A percentile compares a stretch with the other conserved stretches of the same genome.
phyloP scores from a whole-genome alignment of 1,139 yeast species.

The Scheffersomyces segobiensis region DNA sequence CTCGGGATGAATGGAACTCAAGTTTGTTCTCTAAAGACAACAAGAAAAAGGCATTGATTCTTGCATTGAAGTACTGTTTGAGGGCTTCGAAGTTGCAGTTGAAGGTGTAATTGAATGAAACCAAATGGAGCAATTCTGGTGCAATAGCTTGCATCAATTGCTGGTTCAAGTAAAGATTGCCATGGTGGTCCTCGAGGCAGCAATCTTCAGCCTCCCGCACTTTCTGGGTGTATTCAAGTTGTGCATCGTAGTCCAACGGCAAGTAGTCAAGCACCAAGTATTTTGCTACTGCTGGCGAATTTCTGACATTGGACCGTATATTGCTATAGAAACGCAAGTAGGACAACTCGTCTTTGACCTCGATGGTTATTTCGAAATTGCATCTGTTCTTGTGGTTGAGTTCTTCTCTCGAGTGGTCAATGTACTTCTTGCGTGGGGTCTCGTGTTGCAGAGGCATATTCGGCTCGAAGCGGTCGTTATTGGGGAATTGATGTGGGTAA shows the following conservation, averaged over 20 bases:
- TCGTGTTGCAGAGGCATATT: neutral
- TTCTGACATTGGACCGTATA: neutral
- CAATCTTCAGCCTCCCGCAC: neutral
- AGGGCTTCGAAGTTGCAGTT: slow-evolving; percentile 1
- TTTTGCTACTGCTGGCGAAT: neutral
- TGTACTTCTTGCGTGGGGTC: neutral
- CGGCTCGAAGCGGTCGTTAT: neutral
- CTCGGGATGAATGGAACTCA: neutral
- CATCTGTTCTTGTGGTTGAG: neutral
- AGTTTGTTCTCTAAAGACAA: neutral
- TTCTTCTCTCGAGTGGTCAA: neutral
- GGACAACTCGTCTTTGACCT: neutral
- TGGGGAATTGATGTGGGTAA: neutral
- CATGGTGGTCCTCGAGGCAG: neutral
- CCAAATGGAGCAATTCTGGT: neutral
- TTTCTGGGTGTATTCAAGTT: neutral
- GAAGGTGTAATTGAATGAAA: neutral
- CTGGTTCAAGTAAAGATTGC: neutral
- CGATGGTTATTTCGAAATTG: neutral
- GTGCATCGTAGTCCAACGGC: neutral
- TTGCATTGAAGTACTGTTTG: neutral
- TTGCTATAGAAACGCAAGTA: neutral
- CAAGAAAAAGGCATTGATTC: slow-evolving; percentile 1
- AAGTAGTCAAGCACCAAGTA: neutral
- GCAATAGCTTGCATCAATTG: neutral